Percentiles rank a stretch among this genome's conserved stretches.
These are phyloP conservation scores for Verbascum thapsus DNA, from an alignment of 257 asterid species.

Conservation along the genomic window DNA sequence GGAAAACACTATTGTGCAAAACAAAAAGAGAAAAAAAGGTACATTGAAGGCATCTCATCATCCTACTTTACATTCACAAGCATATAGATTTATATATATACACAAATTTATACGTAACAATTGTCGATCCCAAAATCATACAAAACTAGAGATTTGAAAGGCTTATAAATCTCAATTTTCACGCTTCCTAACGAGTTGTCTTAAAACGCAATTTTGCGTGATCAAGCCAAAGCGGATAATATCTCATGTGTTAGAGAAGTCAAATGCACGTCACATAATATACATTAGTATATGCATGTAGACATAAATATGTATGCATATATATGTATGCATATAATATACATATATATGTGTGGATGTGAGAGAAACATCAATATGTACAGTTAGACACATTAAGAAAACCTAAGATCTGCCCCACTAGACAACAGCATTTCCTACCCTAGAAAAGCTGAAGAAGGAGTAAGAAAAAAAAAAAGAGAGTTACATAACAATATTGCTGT, in stretches of 20 bases:
- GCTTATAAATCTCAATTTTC: no score
- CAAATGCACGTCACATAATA: no score
- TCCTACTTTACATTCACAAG: slow-evolving; percentile 24
- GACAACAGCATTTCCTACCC: slow-evolving; percentile 29
- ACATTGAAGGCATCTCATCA: slow-evolving; percentile 28
- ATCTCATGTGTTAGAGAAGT: no score
- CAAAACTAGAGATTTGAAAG: no score
- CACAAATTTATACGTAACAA: no score
- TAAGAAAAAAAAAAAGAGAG: background rate
- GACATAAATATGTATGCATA: background rate
- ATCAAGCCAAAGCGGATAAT: no score
- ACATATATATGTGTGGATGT: background rate
- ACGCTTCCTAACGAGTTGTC: no score
- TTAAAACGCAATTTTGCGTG: no score
- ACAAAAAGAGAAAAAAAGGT: slow-evolving; percentile 25
- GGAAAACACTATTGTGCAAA: slow-evolving; percentile 3
- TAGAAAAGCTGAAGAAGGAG: slow-evolving; percentile 35
- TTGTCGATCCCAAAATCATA: no score
- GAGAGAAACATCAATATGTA: background rate
- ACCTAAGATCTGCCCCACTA: slow-evolving; percentile 41
- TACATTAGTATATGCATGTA: background rate
- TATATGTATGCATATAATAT: slow-evolving; percentile 5
- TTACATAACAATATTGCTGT: slow-evolving; percentile 8
- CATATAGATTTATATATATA: background rate
- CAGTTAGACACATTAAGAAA: slow-evolving; percentile 25